phyloP scores from a whole-genome alignment of 768 basidiomycete species.

The Mycena leptocephala region DNA sequence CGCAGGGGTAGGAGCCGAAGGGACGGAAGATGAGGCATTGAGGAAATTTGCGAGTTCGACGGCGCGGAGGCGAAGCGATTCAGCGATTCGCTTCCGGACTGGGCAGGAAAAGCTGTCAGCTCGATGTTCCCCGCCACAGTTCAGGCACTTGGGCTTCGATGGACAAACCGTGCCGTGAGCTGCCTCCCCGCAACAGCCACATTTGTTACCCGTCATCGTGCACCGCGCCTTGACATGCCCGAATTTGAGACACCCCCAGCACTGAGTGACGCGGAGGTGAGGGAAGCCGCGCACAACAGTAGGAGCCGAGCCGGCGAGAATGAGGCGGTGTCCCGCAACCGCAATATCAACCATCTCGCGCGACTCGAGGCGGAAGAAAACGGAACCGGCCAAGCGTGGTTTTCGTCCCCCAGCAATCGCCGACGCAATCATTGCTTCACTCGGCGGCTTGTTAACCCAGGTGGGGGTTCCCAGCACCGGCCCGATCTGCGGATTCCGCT shows the following conservation, averaged over 20 bases:
- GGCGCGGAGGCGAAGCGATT: neutral
- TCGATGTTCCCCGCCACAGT: no score
- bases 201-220: neutral
- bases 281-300: neutral
- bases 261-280: neutral
- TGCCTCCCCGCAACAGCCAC: neutral
- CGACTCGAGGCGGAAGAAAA: neutral
- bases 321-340: no score
- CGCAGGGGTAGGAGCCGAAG: no score
- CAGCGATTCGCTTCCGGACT: no score
- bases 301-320: neutral
- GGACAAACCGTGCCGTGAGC: neutral
- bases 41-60: no score
- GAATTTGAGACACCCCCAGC: neutral
- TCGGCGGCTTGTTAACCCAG: neutral
- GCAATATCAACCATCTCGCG: neutral
- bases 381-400: neutral
- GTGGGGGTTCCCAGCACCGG: neutral
- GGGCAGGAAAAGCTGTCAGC: no score
- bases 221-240: neutral
- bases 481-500: neutral
- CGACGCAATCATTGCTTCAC: neutral
- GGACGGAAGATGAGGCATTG: no score
- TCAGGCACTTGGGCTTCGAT: no score
- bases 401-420: neutral